Base-by-base conservation (phyloP, 2,329 filamentous ascomycete genomes). In the Epichloe festucae region DNA sequence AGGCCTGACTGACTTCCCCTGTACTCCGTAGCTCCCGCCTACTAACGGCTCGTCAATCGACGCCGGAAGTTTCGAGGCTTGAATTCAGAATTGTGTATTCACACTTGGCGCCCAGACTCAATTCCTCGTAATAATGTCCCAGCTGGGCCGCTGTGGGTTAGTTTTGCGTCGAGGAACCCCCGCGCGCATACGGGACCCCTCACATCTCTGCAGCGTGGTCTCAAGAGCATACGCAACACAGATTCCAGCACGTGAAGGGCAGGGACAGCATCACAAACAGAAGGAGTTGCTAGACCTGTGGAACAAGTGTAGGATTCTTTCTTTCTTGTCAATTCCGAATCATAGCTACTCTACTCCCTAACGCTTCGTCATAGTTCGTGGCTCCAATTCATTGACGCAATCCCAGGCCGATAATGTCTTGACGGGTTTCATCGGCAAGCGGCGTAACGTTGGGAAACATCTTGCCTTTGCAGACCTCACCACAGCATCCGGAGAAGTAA, bases 381-480 rank as follows among this genome's bases (percentile, higher is more conserved):
- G 57, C 36, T 52, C 55, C 19, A 56, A 61, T 35, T 53, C 60
- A 1, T 58, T 59, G 2, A 38, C 58, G 8, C 57, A 60, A 3
- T 40, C 52, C 2, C 53, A 54, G 10, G 48, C 40, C 5, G 53
- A 61, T 0, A 55, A 57, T 2, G 50, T 54, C 49, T 59, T 56
- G 12, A 57, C 65, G 5, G 90, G 90, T 19, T 93, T 90, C 59
- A 67, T 95, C 0, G 80, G 81, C 27, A 80, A 79, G 54, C 76
- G 81, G 34, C 77, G 80, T 55, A 80, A 87, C 59, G 72, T 89
- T 21, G 81, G 81, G 31, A 82, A 82, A 50, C 80, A 77, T 40
- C 70, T 94, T 19, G 79, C 79, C 2, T 95, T 95, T 62, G 82
- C 82, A 46, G 76, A 84, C 58, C 63, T 73, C 21, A 70, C 69